A percentile compares a stretch with the other conserved stretches of the same genome.
Evolutionary conservation across 352 stramenopile species (phyloP).

Genomic region (Globisporangium heterothallicum): DNA sequence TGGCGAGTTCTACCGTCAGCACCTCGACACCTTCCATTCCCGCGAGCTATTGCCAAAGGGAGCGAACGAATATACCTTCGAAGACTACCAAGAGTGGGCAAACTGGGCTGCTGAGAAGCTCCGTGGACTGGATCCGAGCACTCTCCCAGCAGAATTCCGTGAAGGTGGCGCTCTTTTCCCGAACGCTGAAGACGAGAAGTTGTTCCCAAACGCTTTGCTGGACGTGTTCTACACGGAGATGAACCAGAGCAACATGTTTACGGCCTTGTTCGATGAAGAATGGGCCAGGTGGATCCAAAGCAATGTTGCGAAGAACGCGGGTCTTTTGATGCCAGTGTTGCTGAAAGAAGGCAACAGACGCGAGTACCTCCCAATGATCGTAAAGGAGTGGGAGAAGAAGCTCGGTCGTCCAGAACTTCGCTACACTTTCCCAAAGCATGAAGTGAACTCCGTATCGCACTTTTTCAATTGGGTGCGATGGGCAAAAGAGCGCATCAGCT

Average conservation of each 20-base stretch:
- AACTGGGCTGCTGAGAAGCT: constrained; percentile 56
- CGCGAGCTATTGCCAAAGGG: constrained; percentile 60
- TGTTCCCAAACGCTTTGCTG: constrained; percentile 62
- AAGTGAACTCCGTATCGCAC: constrained; percentile 53
- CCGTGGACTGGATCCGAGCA: constrained; percentile 28
- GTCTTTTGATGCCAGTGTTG: constrained; percentile 31
- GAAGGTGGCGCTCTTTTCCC: constrained; percentile 58
- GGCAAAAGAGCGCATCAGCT: constrained; percentile 73
- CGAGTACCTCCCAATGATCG: constrained; percentile 47
- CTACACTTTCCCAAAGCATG: constrained; percentile 68
- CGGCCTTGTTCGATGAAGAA: constrained; percentile 42
- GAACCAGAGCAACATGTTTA: constrained; percentile 54
- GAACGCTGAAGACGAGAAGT: constrained; percentile 34
- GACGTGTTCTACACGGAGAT: constrained; percentile 51
- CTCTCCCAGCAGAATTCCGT: constrained; percentile 51
- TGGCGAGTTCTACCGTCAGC: constrained; percentile 79
- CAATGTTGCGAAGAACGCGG: constrained; percentile 54
- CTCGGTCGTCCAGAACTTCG: constrained; percentile 40
- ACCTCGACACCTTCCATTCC: constrained; percentile 80
- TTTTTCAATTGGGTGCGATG: constrained; percentile 79
- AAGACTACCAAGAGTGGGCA: constrained; percentile 66
- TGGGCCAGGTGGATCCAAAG: constrained; percentile 54
- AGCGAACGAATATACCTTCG: constrained; percentile 24
- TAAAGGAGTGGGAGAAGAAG: constrained; percentile 61
- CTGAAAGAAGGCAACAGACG: constrained; percentile 39